Base-by-base conservation (phyloP, 2,329 filamentous ascomycete genomes). In the Sporothrix luriei region DNA sequence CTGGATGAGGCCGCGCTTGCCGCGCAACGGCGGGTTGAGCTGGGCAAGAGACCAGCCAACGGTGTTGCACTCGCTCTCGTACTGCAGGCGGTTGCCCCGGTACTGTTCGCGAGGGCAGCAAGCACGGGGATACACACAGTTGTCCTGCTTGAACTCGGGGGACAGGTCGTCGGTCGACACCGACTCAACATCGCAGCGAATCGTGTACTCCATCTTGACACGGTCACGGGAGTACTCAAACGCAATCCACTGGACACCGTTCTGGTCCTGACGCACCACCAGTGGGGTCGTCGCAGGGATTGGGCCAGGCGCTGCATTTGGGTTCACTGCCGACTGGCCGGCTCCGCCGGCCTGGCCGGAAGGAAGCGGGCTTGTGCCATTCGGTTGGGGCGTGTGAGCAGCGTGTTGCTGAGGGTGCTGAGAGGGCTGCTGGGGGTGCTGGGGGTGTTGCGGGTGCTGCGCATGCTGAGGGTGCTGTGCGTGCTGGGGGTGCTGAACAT, bases 141-240 rank as follows among this genome's bases (percentile, higher is more conserved):
- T 99, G 79, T 97, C 94, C 10, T 92, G 92, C 84, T 97, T 98
- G 86, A 98, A 98, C 73, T 98, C 94, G 73, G 88, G 84, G 57
- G 88, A 87, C 21, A 99, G 85, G 72, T 90, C 90, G 69, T 97
- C 93, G 57, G 94, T 93, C 77, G 94, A 93, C 72, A 99, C 93
- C 0, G 94, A 97, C 81, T 98, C 95, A 24, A 98, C 95, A 75
- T 98, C 95, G 78, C 95, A 98, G 67, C 95, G 90, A 76, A 99
- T 99, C 0, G 94, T 97, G 81, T 99, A 99, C 80, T 98, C 94
- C 93, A 98, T 97, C 87, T 99, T 99, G 74, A 98, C 94, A 59
- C 94, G 87, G 78, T 99, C 94, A 71, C 94, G 89, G 13, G 94
- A 98, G 79, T 99, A 99, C 79, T 99, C 95, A 73, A 98, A 99